Evolutionary conservation across 1,284 basidiomycete species (phyloP).

Genomic region (Ganoderma lingzhi): DNA sequence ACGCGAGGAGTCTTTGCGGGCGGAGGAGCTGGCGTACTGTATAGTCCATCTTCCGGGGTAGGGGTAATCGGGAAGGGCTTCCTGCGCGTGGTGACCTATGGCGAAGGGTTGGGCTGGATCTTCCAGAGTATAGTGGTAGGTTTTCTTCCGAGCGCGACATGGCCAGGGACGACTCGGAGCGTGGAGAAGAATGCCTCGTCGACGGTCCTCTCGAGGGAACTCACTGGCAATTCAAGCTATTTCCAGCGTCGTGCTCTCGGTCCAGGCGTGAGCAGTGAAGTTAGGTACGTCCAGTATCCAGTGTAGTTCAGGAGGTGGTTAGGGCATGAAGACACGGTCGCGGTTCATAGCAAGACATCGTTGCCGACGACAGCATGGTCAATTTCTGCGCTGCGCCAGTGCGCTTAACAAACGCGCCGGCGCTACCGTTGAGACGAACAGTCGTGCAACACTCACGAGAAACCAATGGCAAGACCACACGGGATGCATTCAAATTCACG

Average conservation of each 20-base stretch:
- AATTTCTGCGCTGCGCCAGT: background rate
- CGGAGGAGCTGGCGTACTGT: conserved; percentile 24
- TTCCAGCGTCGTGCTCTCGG: conserved; percentile 5
- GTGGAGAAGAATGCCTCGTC: background rate
- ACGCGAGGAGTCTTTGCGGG: conserved; percentile 28
- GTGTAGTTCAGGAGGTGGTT: background rate
- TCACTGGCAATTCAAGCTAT: no score
- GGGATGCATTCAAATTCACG: conserved; percentile 25
- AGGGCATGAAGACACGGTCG: conserved; percentile 7
- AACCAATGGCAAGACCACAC: conserved; percentile 21
- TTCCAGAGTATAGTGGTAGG: conserved; percentile 14
- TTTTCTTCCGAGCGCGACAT: conserved; percentile 17
- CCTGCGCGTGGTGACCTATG: conserved; percentile 3
- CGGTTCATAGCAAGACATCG: background rate
- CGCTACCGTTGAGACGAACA: background rate
- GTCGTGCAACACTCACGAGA: background rate
- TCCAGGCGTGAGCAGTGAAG: no score
- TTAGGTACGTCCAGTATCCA: background rate
- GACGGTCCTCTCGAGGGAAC: background rate
- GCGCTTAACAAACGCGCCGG: background rate
- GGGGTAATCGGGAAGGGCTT: background rate
- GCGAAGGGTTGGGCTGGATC: conserved; percentile 12
- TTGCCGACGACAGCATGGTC: background rate
- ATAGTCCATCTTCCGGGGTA: conserved; percentile 8
- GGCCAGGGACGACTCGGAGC: background rate